Percentiles rank a stretch among this genome's conserved stretches.
Evolutionary conservation across 192 early-diverging fungal genomes (phyloP).

Genomic region (Mortierella antarctica): DNA sequence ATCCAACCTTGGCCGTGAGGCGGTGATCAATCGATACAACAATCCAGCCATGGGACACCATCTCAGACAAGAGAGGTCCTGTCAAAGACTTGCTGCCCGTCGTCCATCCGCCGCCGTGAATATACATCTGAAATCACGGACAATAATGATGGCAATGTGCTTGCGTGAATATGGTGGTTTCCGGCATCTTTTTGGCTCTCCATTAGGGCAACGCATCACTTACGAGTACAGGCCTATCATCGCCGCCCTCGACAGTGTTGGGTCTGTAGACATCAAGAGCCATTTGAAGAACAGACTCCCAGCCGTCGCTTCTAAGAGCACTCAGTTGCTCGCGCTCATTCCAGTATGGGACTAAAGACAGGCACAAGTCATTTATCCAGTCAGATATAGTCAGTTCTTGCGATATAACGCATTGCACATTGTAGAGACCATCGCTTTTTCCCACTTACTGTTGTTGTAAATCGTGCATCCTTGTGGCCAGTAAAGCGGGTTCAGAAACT

Average conservation of each 20-base stretch:
- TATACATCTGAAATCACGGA: conserved; percentile 56
- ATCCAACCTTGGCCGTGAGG: conserved; percentile 56
- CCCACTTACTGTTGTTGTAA: conserved; percentile 27
- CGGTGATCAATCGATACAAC: conserved; percentile 72
- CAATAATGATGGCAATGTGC: not conserved
- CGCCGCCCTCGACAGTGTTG: conserved; percentile 20
- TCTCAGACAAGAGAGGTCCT: conserved; percentile 44
- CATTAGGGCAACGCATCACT: not conserved
- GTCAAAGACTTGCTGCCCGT: conserved; percentile 63
- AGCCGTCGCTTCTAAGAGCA: conserved; percentile 26
- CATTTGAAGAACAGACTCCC: conserved; percentile 44
- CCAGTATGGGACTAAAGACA: conserved; percentile 43
- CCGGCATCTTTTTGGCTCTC: too few relatives aligned
- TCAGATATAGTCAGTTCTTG: not conserved
- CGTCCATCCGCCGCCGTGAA: conserved; percentile 75
- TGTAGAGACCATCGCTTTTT: not conserved
- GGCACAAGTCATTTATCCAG: not conserved
- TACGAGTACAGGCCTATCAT: conserved; percentile 52
- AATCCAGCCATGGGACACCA: conserved; percentile 57
- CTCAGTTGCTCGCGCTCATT: conserved; percentile 15
- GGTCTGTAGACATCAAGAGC: conserved; percentile 50
- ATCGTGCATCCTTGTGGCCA: conserved; percentile 22
- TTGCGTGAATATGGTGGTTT: not conserved
- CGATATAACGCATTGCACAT: not conserved
- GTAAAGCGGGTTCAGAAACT: conserved; percentile 25